A percentile compares a stretch with the other conserved stretches of the same genome.
These are phyloP conservation scores for Strobilomyces echinocephalus DNA, from an alignment of 768 basidiomycete species.

Conservation along the genomic window DNA sequence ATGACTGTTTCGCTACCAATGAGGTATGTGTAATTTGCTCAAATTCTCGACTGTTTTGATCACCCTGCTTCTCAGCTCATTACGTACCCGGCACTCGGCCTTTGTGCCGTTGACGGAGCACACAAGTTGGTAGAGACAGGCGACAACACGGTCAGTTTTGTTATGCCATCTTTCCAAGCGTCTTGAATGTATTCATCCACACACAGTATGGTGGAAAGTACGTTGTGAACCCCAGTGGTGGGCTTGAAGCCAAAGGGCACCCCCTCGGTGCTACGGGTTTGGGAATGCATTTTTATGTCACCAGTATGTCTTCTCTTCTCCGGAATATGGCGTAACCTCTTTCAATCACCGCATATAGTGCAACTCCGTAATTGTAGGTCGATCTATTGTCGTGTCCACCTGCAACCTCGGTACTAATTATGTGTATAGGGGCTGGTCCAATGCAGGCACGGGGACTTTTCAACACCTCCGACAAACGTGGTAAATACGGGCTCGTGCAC, in stretches of 20 bases:
- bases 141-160: conserved; percentile 65
- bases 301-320: conserved; percentile 43
- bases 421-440: conserved; percentile 64
- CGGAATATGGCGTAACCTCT: background rate
- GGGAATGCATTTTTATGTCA: conserved; percentile 85
- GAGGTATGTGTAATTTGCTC: conserved; percentile 44
- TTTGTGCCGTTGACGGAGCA: conserved; percentile 62
- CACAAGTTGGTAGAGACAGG: conserved; percentile 68
- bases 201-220: conserved; percentile 77
- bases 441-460: conserved; percentile 79
- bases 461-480: conserved; percentile 53
- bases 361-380: conserved; percentile 66
- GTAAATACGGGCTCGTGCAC: conserved; percentile 78
- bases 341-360: conserved; percentile 39
- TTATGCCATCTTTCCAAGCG: background rate
- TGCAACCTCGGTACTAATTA: background rate
- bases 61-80: conserved; percentile 48
- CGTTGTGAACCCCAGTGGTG: conserved; percentile 81
- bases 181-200: background rate
- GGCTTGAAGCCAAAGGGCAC: conserved; percentile 85
- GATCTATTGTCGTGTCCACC: background rate
- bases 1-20: conserved; percentile 82
- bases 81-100: conserved; percentile 75
- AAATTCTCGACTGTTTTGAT: background rate
- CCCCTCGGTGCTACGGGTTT: conserved; percentile 80